Evolutionary conservation across 1,284 basidiomycete genomes (phyloP).

Genomic region (Heterobasidion irregulare): DNA sequence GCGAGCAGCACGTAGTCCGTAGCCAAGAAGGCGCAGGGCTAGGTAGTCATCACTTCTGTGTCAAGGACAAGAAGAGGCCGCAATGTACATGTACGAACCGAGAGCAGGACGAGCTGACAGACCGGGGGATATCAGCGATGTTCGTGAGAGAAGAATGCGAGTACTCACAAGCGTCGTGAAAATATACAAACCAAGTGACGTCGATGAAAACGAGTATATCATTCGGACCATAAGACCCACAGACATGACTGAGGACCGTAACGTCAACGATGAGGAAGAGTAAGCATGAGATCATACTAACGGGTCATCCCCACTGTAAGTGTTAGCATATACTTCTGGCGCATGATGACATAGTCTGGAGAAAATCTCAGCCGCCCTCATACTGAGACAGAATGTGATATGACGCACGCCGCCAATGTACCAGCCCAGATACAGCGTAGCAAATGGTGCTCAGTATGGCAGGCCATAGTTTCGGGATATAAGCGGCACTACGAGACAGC

Average conservation of each 20-base stretch:
- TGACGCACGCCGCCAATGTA: neutral
- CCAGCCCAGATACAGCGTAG: neutral
- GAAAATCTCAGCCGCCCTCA: neutral
- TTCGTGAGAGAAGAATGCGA: no score
- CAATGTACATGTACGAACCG: neutral
- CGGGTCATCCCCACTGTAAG: neutral
- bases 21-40: neutral
- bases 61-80: neutral
- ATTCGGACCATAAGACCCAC: neutral
- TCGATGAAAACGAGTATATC: neutral
- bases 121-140: no score
- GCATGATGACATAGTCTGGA: neutral
- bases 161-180: neutral
- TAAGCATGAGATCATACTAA: no score
- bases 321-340: neutral
- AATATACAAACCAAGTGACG: neutral
- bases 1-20: neutral
- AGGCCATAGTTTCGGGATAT: neutral
- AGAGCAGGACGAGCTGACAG: neutral
- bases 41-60: neutral
- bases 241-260: neutral
- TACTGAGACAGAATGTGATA: neutral
- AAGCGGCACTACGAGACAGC: neutral
- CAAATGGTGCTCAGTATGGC: neutral
- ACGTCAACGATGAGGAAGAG: no score